Percentiles rank a stretch among this genome's conserved stretches.
phyloP scores from a whole-genome alignment of 1,139 yeast genomes.

The Kodamaea arcana region DNA sequence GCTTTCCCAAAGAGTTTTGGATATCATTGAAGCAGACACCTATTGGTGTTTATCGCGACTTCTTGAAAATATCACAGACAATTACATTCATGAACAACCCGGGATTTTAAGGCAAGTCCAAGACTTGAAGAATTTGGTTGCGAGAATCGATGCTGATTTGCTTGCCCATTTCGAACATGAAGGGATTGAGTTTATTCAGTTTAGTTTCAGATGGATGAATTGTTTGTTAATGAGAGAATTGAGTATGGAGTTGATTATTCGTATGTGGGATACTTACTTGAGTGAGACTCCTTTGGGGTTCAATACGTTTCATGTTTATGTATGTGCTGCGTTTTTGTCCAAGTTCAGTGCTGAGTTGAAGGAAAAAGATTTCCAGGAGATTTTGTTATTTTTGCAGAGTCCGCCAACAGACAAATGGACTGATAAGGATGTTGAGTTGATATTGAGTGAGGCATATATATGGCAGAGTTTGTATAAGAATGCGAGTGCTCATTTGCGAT shows the following conservation, averaged over 20 bases:
- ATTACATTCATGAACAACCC: conserved; percentile 96
- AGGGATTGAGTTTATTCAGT: conserved; percentile 88
- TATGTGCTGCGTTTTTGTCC: conserved; percentile 95
- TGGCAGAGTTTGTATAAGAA: conserved; percentile 93
- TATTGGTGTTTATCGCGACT: conserved; percentile 94
- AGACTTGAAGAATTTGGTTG: conserved; percentile 71
- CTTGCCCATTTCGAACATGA: conserved; percentile 73
- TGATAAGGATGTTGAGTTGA: conserved; percentile 84
- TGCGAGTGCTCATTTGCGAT: conserved; percentile 74
- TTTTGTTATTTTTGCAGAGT: conserved; percentile 81
- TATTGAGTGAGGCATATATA: conserved; percentile 91
- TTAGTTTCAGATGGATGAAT: conserved; percentile 98
- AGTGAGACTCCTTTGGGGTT: conserved; percentile 88
- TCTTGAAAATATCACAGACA: conserved; percentile 91
- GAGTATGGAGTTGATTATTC: conserved; percentile 66
- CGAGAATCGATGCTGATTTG: conserved; percentile 72
- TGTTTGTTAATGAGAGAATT: conserved; percentile 94
- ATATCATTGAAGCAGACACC: conserved; percentile 80
- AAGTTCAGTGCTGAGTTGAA: conserved; percentile 77
- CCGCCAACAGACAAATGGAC: conserved; percentile 86
- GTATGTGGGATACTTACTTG: conserved; percentile 98
- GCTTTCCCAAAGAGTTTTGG: conserved; percentile 46
- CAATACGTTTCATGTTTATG: conserved; percentile 91
- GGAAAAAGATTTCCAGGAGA: conserved; percentile 92
- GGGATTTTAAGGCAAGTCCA: conserved; percentile 90